phyloP scores from a whole-genome alignment of 2,329 filamentous ascomycete species.

The Colletotrichum truncatum region DNA sequence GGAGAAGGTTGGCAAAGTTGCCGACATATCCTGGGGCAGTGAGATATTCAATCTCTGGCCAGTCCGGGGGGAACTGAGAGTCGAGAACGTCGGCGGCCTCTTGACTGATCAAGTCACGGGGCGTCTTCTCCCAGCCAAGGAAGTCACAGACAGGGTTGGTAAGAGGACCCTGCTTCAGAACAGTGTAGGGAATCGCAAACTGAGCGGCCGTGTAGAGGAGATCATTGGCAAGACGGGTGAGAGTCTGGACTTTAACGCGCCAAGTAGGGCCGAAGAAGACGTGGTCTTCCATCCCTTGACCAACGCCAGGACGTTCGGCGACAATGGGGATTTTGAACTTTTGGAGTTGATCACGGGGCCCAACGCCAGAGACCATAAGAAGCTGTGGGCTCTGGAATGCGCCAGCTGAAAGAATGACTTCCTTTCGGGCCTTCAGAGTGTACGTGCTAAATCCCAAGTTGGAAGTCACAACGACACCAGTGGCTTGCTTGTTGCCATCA shows the following conservation, averaged over 20 bases:
- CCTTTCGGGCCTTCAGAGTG: conserved; percentile 47
- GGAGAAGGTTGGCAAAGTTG: conserved; percentile 21
- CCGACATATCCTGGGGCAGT: conserved; percentile 32
- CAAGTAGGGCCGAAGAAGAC: conserved; percentile 57
- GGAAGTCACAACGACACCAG: conserved; percentile 45
- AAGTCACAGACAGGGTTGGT: conserved; percentile 34
- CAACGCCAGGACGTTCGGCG: conserved; percentile 72
- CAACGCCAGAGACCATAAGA: conserved; percentile 64
- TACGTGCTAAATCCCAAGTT: conserved; percentile 29
- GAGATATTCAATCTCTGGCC: conserved; percentile 26
- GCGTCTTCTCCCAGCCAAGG: conserved; percentile 34
- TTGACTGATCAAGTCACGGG: conserved; percentile 18
- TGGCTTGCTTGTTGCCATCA: conserved; percentile 46
- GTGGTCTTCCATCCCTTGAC: conserved; percentile 82
- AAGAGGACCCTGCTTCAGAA: conserved; percentile 29
- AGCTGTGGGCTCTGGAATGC: conserved; percentile 82
- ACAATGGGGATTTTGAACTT: conserved; percentile 52
- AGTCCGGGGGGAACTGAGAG: conserved; percentile 14
- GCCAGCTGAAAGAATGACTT: conserved; percentile 83
- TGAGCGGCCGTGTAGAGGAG: conserved; percentile 8
- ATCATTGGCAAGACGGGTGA: conserved; percentile 25
- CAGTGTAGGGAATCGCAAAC: background rate
- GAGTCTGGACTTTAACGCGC: conserved; percentile 33
- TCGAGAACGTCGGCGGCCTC: background rate
- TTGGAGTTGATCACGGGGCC: conserved; percentile 49